Percentiles rank a stretch among this genome's conserved stretches.
phyloP scores from a whole-genome alignment of 2,329 filamentous ascomycete genomes.

The Ophiostoma angusticollis region DNA sequence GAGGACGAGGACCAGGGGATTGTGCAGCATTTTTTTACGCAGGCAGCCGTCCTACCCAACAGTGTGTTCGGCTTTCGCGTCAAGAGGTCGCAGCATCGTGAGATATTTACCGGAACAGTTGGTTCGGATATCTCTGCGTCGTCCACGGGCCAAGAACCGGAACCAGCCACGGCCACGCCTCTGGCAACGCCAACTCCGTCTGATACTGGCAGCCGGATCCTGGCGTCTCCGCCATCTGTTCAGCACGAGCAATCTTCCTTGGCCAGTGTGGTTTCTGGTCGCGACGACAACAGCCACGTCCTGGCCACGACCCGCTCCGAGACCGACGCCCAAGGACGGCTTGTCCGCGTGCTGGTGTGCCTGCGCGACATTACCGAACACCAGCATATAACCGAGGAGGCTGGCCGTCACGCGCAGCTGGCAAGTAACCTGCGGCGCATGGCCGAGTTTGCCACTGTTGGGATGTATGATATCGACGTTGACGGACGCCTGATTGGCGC shows the following conservation, averaged over 20 bases:
- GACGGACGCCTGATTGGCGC: slow-evolving; percentile 36
- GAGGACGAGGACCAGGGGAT: slow-evolving; percentile 32
- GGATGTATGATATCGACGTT: slow-evolving; percentile 41
- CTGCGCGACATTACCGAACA: slow-evolving; percentile 39
- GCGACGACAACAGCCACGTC: slow-evolving; percentile 31
- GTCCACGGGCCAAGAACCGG: too few relatives aligned
- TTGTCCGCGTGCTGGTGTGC: slow-evolving; percentile 35
- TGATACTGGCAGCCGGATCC: too few relatives aligned
- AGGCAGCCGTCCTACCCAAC: slow-evolving; percentile 23
- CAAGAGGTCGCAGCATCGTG: slow-evolving; percentile 18
- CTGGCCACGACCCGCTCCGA: slow-evolving; percentile 36
- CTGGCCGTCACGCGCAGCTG: slow-evolving; percentile 35
- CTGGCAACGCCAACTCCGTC: too few relatives aligned
- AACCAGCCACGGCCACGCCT: too few relatives aligned
- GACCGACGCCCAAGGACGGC: slow-evolving; percentile 27
- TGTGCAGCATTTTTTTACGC: slow-evolving; percentile 29
- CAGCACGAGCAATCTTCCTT: background rate
- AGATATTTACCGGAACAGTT: slow-evolving; percentile 15
- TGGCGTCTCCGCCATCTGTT: slow-evolving; percentile 9
- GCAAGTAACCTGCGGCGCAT: slow-evolving; percentile 41
- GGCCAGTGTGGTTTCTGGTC: too few relatives aligned
- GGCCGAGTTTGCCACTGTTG: slow-evolving; percentile 40
- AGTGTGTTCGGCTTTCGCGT: slow-evolving; percentile 37
- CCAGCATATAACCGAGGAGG: slow-evolving; percentile 35
- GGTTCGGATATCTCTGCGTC: too few relatives aligned